These are phyloP conservation scores for Sphaerulina populicola DNA, from an alignment of 2,329 filamentous ascomycete species.

Conservation along the genomic window DNA sequence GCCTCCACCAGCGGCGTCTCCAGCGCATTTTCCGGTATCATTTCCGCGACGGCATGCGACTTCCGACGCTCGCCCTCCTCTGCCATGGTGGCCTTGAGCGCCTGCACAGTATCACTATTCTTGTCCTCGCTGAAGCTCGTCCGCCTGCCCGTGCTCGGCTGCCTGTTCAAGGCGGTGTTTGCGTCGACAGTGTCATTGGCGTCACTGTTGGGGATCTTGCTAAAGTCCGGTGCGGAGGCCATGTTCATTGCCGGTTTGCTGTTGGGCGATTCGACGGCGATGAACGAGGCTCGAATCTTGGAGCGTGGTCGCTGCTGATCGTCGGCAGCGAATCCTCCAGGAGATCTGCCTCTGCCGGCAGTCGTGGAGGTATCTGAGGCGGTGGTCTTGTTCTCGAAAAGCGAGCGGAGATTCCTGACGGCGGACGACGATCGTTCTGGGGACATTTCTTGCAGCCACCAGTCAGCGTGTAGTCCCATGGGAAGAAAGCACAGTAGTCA, in stretches of 20 bases:
- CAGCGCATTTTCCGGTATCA: constrained; percentile 39
- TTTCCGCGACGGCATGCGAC: constrained; percentile 30
- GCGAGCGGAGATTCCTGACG: constrained; percentile 43
- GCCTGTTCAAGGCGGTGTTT: constrained; percentile 17
- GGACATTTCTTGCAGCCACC: constrained; percentile 39
- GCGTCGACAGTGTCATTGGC: constrained; percentile 6
- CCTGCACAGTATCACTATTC: constrained; percentile 29
- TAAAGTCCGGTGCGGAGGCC: constrained; percentile 15
- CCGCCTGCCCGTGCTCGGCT: constrained; percentile 23
- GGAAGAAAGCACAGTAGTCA: constrained; percentile 4
- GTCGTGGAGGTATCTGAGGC: constrained; percentile 13
- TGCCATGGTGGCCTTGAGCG: constrained; percentile 36
- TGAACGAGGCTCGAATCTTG: constrained; percentile 43
- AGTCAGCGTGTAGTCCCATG: constrained; percentile 10
- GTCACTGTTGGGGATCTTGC: constrained; percentile 12
- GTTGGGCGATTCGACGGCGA: constrained; percentile 36
- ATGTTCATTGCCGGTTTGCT: constrained; percentile 12
- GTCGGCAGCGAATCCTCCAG: constrained; percentile 30
- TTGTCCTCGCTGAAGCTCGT: constrained; percentile 38
- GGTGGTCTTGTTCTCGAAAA: constrained; percentile 41
- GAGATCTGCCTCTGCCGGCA: constrained; percentile 38
- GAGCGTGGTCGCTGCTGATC: constrained; percentile 34
- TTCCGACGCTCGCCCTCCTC: constrained; percentile 36
- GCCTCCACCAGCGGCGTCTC: constrained; percentile 31
- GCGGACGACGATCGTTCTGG: constrained; percentile 34